phyloP scores from a whole-genome alignment of 176 grass and related monocot genomes.

The Hyparrhenia diplandra region DNA sequence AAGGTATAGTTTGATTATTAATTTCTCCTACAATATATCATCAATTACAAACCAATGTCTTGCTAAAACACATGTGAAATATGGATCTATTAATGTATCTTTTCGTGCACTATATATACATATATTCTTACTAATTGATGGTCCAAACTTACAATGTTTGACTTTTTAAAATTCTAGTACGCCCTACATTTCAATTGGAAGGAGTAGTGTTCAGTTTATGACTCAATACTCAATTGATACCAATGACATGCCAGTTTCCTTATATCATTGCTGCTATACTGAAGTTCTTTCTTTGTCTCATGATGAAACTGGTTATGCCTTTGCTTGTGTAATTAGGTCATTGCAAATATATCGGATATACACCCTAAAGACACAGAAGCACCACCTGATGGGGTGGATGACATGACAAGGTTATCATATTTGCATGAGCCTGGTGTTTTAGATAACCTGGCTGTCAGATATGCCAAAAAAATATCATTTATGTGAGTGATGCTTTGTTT shows the following conservation, averaged over 20 bases:
- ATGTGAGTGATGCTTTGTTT: constrained; percentile 58
- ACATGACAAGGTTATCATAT: constrained; percentile 96
- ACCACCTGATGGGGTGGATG: constrained; percentile 71
- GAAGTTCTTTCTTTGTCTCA: background rate
- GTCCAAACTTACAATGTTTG: background rate
- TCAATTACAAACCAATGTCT: too few species aligned
- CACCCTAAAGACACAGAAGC: constrained; percentile 89
- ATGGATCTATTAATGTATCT: too few species aligned
- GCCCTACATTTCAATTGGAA: background rate
- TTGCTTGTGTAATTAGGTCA: constrained; percentile 37
- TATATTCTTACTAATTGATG: background rate
- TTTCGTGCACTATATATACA: background rate
- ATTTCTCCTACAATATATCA: too few species aligned
- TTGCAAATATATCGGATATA: constrained; percentile 48
- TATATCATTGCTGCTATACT: background rate
- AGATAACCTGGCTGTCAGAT: constrained; percentile 77
- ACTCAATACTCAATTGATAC: background rate
- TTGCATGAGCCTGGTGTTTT: constrained; percentile 97
- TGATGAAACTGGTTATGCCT: constrained; percentile 24
- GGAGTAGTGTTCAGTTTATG: background rate
- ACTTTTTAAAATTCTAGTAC: background rate
- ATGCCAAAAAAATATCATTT: constrained; percentile 86
- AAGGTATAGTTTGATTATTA: too few species aligned
- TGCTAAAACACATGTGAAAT: too few species aligned
- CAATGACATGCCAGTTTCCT: background rate